Percentiles rank a stretch among this genome's conserved stretches.
Evolutionary conservation across 306 rosid genomes (phyloP).

Genomic region (Begonia masoniana): DNA sequence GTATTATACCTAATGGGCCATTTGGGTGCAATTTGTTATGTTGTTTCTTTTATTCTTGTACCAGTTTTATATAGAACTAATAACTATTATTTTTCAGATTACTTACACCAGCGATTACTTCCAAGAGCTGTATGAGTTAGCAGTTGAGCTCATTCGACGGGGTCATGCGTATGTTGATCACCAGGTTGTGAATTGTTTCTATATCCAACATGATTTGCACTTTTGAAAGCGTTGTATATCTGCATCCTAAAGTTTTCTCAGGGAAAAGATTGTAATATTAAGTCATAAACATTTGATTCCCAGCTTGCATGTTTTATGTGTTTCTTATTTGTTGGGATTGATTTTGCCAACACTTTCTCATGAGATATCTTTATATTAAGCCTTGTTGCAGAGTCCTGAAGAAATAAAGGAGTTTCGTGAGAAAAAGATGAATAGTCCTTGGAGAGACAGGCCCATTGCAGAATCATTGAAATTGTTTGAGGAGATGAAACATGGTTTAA

Average conservation of each 20-base stretch:
- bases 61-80: slow-evolving; percentile 6
- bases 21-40: not conserved
- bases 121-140: slow-evolving; percentile 83
- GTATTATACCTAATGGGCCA: slow-evolving; percentile 19
- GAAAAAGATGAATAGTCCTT: slow-evolving; percentile 90
- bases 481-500: slow-evolving; percentile 70
- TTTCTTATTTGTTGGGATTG: not conserved
- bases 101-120: slow-evolving; percentile 94
- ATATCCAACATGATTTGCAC: not conserved
- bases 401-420: slow-evolving; percentile 88
- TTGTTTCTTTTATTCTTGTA: slow-evolving; percentile 3
- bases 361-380: not conserved
- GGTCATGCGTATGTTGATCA: slow-evolving; percentile 96
- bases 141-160: slow-evolving; percentile 78
- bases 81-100: slow-evolving; percentile 33
- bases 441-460: slow-evolving; percentile 83
- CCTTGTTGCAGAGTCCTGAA: slow-evolving; percentile 61
- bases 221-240: not conserved
- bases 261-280: too few relatives aligned
- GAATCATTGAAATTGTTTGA: slow-evolving; percentile 82
- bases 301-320: not conserved
- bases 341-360: too few relatives aligned
- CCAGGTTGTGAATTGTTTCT: slow-evolving; percentile 38
- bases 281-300: too few relatives aligned
- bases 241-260: too few relatives aligned